Base-by-base conservation (phyloP, 2,329 filamentous ascomycete species). In the Macroventuria anomochaeta region DNA sequence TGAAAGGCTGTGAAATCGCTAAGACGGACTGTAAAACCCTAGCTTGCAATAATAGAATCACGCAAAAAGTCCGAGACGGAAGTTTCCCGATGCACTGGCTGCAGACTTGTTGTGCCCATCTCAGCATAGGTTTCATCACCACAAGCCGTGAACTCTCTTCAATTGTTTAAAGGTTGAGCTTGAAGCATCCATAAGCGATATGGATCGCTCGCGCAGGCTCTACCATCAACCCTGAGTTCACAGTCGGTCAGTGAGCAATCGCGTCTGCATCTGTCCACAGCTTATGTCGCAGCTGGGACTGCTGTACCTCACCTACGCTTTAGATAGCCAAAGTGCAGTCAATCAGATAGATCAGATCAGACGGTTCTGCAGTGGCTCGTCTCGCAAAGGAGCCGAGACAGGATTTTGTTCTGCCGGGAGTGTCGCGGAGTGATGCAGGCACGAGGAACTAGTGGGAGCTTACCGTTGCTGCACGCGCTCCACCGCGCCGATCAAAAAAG, bases 361-460 rank as follows among this genome's bases (percentile, higher is more conserved):
- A 21, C 17, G 15, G 23, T 0, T 3, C 10, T 15, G 23, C 17
- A 20, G 46, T 20, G 21, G 31, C n/a, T 25, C 15, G 43, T 42
- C 26, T 38, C 6, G 18, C 23, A 15, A 20, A 42, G 21, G 15
- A 26, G 25, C 42, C 29, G 39, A 49, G 50, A 52, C 32, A 41
- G 32, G 26, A 50, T 29, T 32, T 31, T 43, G 46, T 48, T 46
- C 44, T 40, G 38, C 39, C 40, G 44, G 44, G 28, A 32, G 55
- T 38, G 54, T 34, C 34, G 63, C 50, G 55, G 50, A 43, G 55
- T 34, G 37, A 50, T 53, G 60, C 49, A 53, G 38, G 43, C 38
- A 39, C 59, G 40, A 51, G 42, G 56, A 64, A 56, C 62, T 59
- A 63, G 62, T 58, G 64, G 62, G 58, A 54, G 48, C 43, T 48